Evolutionary conservation across 2,329 filamentous ascomycete genomes (phyloP), one percentile per base, ranked within the genome.

Genomic region (Torrubiella hemipterigena): DNA sequence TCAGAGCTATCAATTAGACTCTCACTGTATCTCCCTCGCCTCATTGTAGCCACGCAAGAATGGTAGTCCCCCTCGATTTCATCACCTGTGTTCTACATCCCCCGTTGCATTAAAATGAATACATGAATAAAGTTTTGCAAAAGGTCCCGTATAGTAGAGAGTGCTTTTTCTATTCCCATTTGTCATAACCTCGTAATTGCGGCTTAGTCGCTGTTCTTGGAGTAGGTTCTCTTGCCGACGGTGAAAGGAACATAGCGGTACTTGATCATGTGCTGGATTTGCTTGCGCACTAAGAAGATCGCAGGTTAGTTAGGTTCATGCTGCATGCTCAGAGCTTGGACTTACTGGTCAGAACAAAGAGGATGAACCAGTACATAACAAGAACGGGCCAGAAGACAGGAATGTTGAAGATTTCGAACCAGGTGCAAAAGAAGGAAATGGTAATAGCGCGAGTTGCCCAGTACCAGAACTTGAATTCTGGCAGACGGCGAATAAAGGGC

Each of bases 241-340:
- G 83, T 79, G 64, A 95, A 94, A 24, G 87, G 86, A 18, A 94
- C 86, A 54, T 94, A 98, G 62, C 89, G 84, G 67, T 96, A 98
- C 68, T 96, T 98, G 72, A 98, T 89, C 91, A 98, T 98, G 65
- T 96, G 91, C 65, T 98, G 91, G 47, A 98, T 98, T 65, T 98
- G 91, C 68, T 91, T 84, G 60, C 91, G 77, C 91, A 98, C 86
- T 93, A 46, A 18, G n/a, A 26, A 21, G 7, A n/a, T n/a, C 12
- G 22, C 6, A 15, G 3, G 31, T 35, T 33, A 36, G 40, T 30
- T 6, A 36, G 15, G 17, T 19, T 7, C 7, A n/a, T 16, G 9
- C 14, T 33, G 20, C 30, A 19, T 24, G 32, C 31, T 23, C 9
- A 13, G 11, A 15, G 22, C 9, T n/a, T 30, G 27, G 30, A 73